Evolutionary conservation across 441 rosid genomes (phyloP), one percentile per base, ranked within the genome.

Genomic region (Croton setiger): DNA sequence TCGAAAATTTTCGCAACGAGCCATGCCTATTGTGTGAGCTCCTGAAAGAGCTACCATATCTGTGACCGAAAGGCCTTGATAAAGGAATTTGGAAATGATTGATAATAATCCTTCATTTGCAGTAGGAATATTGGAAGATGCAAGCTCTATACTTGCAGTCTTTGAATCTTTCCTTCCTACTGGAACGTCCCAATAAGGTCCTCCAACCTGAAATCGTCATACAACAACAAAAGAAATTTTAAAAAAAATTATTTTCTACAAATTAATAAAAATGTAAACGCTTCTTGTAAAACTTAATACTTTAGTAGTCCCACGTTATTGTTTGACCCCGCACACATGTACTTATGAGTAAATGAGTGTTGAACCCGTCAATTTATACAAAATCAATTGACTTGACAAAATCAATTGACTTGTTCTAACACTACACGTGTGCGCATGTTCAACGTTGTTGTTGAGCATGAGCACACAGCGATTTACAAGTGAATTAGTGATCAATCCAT

Each of bases 41-140:
- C 98, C 98, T 87, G 97, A 88, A 48, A 94, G 93, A 57, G 92
- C 90, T 18, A 91, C 95, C 94, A 90, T 79, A 68, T 94, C 97
- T 5, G 73, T 74, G 51, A 86, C 83, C 0, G 93, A 78, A 18
- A 94, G 96, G 4, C 97, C 98, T 18, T 83, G 84, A 7, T 83
- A 87, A 74, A 82, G 85, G 73, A 94, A 94, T 72, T 76, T 86
- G 80, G 96, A 72, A 27, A 83, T 77, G 27, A 94, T 83, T 31
- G 78, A 67, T 41, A 84, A 52, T 9, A 88, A 79, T 2, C 83
- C 87, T 8, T 94, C 89, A 73, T 85, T 84, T 13, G 97, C 93
- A 2, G 82, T 82, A 13, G 97, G 97, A 63, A 91, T 81, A 77
- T 87, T 77, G 64, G 70, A 75, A 13, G 74, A 68, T 20, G 97